phyloP scores from a whole-genome alignment of 208 protist species.

The Novymonas esmeraldas region DNA sequence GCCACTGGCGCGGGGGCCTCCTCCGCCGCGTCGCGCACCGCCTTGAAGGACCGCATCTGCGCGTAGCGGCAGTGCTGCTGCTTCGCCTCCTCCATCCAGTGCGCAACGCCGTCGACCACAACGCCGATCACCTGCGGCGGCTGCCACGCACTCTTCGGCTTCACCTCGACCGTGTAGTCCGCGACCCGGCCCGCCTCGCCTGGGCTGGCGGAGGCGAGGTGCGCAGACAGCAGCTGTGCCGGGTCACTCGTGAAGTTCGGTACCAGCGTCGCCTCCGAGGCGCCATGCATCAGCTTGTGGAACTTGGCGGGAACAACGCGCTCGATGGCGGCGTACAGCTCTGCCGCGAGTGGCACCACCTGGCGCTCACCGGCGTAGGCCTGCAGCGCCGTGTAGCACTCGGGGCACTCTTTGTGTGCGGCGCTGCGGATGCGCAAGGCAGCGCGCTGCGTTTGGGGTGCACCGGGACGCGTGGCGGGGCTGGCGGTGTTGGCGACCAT shows the following conservation, averaged over 20 bases:
- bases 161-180: conserved; percentile 69
- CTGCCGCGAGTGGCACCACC: conserved; percentile 14
- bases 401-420: conserved; percentile 24
- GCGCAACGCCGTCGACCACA: conserved; percentile 34
- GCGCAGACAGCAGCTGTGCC: conserved; percentile 20
- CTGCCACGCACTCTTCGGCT: conserved; percentile 74
- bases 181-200: conserved; percentile 13
- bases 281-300: conserved; percentile 15
- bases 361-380: conserved; percentile 34
- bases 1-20: not conserved
- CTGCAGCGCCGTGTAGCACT: conserved; percentile 34
- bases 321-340: conserved; percentile 21
- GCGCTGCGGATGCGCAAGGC: conserved; percentile 30
- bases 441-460: conserved; percentile 7
- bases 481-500: not conserved
- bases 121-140: conserved; percentile 63
- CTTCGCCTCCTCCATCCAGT: conserved; percentile 57
- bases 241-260: conserved; percentile 44
- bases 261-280: conserved; percentile 36
- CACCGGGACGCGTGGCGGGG: not conserved
- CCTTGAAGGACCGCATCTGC: conserved; percentile 54
- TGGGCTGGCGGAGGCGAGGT: conserved; percentile 5
- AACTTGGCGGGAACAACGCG: conserved; percentile 21
- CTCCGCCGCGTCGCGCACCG: conserved; percentile 4
- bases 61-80: conserved; percentile 64